phyloP scores from a whole-genome alignment of 305 asterid species.

The Fraxinus paxiana region DNA sequence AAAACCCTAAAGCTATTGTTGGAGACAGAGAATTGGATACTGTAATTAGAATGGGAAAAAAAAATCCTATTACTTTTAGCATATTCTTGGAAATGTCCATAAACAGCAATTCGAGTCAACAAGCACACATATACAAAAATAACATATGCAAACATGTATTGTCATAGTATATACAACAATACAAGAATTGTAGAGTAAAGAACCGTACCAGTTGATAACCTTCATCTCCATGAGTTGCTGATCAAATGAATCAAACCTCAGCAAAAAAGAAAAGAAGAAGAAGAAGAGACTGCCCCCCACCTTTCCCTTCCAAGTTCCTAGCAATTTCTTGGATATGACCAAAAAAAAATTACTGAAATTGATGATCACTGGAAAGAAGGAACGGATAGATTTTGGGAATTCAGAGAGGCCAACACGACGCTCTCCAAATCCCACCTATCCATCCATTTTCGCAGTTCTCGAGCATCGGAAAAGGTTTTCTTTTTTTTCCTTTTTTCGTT shows the following conservation, averaged over 20 bases:
- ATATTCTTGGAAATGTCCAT: neutral
- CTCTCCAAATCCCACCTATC: conserved; percentile 78
- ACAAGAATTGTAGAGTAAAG: neutral
- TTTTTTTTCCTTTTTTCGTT: neutral
- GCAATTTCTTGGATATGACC: neutral
- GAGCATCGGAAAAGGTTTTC: conserved; percentile 47
- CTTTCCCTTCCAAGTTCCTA: neutral
- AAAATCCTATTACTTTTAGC: neutral
- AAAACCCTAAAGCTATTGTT: neutral
- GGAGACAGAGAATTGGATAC: neutral
- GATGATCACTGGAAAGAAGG: neutral
- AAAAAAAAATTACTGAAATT: neutral
- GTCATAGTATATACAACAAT: neutral
- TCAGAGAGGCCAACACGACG: conserved; percentile 75
- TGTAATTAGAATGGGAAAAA: neutral
- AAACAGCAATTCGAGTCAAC: neutral
- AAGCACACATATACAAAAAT: neutral
- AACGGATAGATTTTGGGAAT: conserved; percentile 34
- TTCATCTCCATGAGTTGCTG: conserved; percentile 20
- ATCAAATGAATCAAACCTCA: conserved; percentile 23
- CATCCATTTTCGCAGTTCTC: conserved; percentile 50
- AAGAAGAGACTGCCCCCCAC: conserved; percentile 2
- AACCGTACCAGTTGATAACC: conserved; percentile 19
- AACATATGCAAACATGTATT: neutral
- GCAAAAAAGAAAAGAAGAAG: neutral